Evolutionary conservation across 306 rosid species (phyloP).

Genomic region (Trifolium dubium): DNA sequence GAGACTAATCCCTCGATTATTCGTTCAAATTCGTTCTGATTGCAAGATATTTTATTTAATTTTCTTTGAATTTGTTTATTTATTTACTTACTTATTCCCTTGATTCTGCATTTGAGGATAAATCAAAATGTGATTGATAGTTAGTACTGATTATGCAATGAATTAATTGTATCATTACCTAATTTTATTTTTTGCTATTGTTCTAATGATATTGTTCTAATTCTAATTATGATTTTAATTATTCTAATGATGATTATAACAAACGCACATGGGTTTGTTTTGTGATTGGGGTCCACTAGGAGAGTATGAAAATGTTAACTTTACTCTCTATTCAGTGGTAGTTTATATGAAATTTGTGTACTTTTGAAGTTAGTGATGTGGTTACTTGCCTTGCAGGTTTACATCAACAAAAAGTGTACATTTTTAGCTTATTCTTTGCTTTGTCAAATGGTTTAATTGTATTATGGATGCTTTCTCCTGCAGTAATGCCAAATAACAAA

Average conservation of each 20-base stretch:
- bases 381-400: conserved; percentile 56
- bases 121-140: conserved; percentile 27
- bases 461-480: conserved; percentile 25
- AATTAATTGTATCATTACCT: no score
- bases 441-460: conserved; percentile 27
- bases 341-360: conserved; percentile 40
- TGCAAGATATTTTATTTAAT: conserved; percentile 18
- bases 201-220: not conserved
- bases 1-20: no score
- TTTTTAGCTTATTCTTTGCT: conserved; percentile 48
- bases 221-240: not conserved
- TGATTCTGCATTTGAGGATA: conserved; percentile 16
- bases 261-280: conserved; percentile 38
- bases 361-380: conserved; percentile 52
- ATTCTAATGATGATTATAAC: conserved; percentile 5
- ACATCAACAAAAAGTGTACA: conserved; percentile 41
- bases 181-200: conserved; percentile 28
- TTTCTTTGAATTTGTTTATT: conserved; percentile 1
- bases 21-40: not conserved
- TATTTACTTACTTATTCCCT: no score
- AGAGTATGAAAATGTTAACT: conserved; percentile 7
- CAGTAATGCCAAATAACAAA: conserved; percentile 24
- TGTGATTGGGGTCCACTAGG: conserved; percentile 42
- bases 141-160: no score
- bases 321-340: conserved; percentile 23